Evolutionary conservation across 2,329 filamentous ascomycete species (phyloP).

Genomic region (Fusarium sp.): DNA sequence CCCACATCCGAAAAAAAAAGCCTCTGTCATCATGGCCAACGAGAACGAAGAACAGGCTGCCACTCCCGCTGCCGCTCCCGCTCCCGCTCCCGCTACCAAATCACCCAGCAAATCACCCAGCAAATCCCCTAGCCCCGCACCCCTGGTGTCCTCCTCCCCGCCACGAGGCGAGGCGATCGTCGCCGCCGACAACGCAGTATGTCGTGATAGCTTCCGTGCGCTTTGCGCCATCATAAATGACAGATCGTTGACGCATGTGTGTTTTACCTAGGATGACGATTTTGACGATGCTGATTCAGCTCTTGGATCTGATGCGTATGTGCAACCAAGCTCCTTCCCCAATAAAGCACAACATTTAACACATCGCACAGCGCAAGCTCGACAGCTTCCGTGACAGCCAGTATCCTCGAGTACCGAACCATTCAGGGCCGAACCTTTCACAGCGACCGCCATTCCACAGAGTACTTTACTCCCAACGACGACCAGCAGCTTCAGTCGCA

Average conservation of each 20-base stretch:
- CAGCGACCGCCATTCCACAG: constrained; percentile 35
- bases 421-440: constrained; percentile 42
- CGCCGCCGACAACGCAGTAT: constrained; percentile 37
- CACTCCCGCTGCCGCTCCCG: constrained; percentile 12
- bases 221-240: background rate
- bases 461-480: constrained; percentile 42
- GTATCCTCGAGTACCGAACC: constrained; percentile 40
- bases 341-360: background rate
- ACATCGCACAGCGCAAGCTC: constrained; percentile 29
- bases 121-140: background rate
- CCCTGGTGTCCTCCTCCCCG: constrained; percentile 15
- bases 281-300: constrained; percentile 37
- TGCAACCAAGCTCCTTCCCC: background rate
- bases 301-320: constrained; percentile 40
- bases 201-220: constrained; percentile 1
- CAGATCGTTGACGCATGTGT: constrained; percentile 5
- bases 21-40: background rate
- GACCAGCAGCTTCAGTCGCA: constrained; percentile 41
- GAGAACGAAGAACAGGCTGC: background rate
- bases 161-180: constrained; percentile 37
- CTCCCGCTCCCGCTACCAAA: constrained; percentile 5
- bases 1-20: constrained; percentile 9
- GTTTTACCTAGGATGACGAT: constrained; percentile 22
- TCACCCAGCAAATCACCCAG: background rate
- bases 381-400: constrained; percentile 37